Conservation (phyloP, 2,329 filamentous ascomycete genomes). For the Rosellinia necatrix region DNA sequence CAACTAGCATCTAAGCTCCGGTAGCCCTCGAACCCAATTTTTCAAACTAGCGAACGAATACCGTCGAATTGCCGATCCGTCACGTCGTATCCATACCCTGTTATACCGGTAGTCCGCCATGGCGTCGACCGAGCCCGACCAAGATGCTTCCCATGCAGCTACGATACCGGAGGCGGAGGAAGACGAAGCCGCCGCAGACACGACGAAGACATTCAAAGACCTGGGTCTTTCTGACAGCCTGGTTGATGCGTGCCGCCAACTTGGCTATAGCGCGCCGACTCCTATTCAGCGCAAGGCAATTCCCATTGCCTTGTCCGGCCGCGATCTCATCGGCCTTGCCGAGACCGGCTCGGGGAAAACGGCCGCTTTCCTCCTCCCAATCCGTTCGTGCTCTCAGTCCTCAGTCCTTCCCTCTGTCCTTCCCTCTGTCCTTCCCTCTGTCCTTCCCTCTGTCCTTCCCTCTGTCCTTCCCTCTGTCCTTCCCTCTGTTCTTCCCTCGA, state of each 20-base stretch:
- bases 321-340: slow-evolving; percentile 90
- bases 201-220: neutral
- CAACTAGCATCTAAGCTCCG: no score
- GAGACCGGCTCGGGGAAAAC: slow-evolving; percentile 95
- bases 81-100: no score
- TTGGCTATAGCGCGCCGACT: slow-evolving; percentile 85
- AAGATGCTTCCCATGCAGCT: neutral
- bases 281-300: slow-evolving; percentile 88
- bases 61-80: no score
- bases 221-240: slow-evolving; percentile 62
- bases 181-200: neutral
- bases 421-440: no score
- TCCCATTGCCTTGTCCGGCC: slow-evolving; percentile 75
- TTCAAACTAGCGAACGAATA: no score
- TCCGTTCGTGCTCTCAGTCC: slow-evolving; percentile 47
- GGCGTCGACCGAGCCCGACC: neutral
- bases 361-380: slow-evolving; percentile 89
- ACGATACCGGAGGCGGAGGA: neutral
- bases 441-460: no score
- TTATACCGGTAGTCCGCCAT: no score
- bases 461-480: no score
- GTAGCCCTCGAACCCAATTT: no score
- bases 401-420: no score
- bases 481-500: no score
- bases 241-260: slow-evolving; percentile 81